Percentiles rank a stretch among this genome's conserved stretches.
Conservation (phyloP, 495 filamentous ascomycete species). For the Penicilliopsis zonata region DNA sequence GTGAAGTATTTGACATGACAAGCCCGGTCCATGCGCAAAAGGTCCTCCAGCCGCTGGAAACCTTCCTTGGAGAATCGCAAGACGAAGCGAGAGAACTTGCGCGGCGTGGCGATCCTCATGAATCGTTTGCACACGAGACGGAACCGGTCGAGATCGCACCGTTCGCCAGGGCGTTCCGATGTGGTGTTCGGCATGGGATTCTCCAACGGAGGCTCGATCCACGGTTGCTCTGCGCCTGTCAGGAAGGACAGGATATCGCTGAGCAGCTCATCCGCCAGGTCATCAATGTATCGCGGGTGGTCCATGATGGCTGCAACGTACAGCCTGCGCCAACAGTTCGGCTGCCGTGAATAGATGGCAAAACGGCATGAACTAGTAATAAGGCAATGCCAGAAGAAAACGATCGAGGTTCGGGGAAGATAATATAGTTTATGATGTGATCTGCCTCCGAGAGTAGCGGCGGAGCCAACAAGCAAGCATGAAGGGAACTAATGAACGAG, state of each 20-base stretch:
- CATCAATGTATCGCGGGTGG: constrained; percentile 27
- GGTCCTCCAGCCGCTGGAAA: constrained; percentile 40
- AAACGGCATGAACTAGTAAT: background rate
- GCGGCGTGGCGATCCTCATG: constrained; percentile 45
- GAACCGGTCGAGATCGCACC: constrained; percentile 33
- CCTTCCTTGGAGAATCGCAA: constrained; percentile 49
- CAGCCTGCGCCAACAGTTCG: constrained; percentile 23
- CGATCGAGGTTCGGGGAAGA: too few relatives aligned
- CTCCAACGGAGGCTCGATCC: constrained; percentile 3
- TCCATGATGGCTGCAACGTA: constrained; percentile 23
- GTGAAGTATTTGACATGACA: constrained; percentile 55
- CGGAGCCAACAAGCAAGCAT: too few relatives aligned
- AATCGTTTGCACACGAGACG: constrained; percentile 51
- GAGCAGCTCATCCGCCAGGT: constrained; percentile 50
- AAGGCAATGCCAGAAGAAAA: background rate
- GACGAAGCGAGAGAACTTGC: constrained; percentile 47
- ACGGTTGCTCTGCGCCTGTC: constrained; percentile 8
- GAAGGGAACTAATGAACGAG: too few relatives aligned
- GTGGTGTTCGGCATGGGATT: constrained; percentile 1
- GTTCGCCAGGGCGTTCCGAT: constrained; percentile 11
- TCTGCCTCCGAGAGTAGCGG: too few relatives aligned
- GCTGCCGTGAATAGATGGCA: constrained; percentile 11
- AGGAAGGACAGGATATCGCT: constrained; percentile 37
- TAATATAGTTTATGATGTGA: too few relatives aligned
- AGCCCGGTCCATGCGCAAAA: constrained; percentile 41